Percentiles rank a stretch among this genome's conserved stretches.
These are phyloP conservation scores for Vitis vinifera DNA, from an alignment of 164 flowering plant genomes.

Conservation along the genomic window ASM3070453v1 NC_081818.1:24528001-24528500, in stretches of 20 bases:
- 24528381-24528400: not conserved
- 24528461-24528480: not conserved
- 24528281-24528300: not conserved
- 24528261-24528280: not conserved
- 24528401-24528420: not conserved
- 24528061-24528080: not conserved
- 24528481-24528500: no score
- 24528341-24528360: not conserved
- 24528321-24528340: not conserved
- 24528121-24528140: not conserved
- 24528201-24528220: not conserved
- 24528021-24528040: not conserved
- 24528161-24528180: not conserved
- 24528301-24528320: not conserved
- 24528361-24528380: not conserved
- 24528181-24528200: not conserved
- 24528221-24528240: not conserved
- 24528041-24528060: not conserved
- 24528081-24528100: not conserved
- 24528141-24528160: not conserved
- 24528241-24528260: not conserved
- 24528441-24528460: not conserved
- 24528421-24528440: not conserved
- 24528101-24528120: not conserved
- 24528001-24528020: constrained; percentile 7